These are phyloP conservation scores for Ogataea thermomethanolica DNA, from an alignment of 805 yeast species.

Conservation along the genomic window DNA sequence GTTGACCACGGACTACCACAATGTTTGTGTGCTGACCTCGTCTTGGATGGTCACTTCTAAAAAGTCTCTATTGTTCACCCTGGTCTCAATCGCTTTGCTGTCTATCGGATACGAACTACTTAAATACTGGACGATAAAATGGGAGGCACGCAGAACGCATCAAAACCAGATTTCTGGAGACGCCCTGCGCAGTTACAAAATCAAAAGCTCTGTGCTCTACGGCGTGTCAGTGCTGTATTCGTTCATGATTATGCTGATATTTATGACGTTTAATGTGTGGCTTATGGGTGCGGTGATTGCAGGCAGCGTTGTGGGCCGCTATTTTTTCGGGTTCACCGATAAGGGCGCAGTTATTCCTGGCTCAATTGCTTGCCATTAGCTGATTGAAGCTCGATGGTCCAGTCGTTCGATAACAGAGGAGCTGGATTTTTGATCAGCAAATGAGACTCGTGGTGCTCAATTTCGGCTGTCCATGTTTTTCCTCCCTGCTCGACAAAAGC, in stretches of 20 bases:
- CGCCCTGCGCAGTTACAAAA: constrained; percentile 22
- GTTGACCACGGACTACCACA: constrained; percentile 41
- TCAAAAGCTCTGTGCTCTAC: constrained; percentile 33
- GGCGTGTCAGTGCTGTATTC: constrained; percentile 42
- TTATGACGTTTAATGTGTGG: constrained; percentile 48
- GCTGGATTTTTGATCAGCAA: constrained; percentile 47
- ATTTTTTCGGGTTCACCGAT: constrained; percentile 23
- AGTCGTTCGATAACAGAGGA: constrained; percentile 42
- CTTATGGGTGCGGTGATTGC: constrained; percentile 41
- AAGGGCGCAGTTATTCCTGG: constrained; percentile 11
- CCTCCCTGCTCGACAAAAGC: constrained; percentile 38
- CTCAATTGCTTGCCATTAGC: constrained; percentile 29
- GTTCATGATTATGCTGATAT: constrained; percentile 44
- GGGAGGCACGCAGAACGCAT: constrained; percentile 22
- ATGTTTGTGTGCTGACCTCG: constrained; percentile 40
- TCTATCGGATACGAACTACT: constrained; percentile 37
- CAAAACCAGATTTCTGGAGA: constrained; percentile 10
- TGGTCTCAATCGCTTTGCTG: constrained; percentile 31
- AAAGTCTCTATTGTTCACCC: constrained; percentile 32
- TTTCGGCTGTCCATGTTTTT: constrained; percentile 35
- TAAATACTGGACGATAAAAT: constrained; percentile 24
- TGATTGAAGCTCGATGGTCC: constrained; percentile 36
- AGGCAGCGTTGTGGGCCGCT: constrained; percentile 41
- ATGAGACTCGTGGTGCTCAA: constrained; percentile 19
- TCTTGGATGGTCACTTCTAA: constrained; percentile 39